phyloP scores from a whole-genome alignment of 495 filamentous ascomycete genomes.

The Xylaria cubensis region DNA sequence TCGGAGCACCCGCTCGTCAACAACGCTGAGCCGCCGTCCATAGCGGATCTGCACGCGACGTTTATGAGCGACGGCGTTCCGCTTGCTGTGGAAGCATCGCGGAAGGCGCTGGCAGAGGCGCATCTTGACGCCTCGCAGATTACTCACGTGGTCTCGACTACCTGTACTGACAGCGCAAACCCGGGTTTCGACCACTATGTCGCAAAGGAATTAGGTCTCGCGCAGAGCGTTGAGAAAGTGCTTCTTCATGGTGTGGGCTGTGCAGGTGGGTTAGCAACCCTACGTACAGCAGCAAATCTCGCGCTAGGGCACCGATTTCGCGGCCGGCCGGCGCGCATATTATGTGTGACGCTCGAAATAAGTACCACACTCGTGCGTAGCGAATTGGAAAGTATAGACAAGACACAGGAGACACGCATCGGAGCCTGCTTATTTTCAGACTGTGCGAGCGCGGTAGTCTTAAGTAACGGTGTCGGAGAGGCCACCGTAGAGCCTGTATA shows the following conservation, averaged over 20 bases:
- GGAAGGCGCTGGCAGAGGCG: constrained; percentile 65
- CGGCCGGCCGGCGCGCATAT: constrained; percentile 58
- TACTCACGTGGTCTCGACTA: constrained; percentile 71
- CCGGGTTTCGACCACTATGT: constrained; percentile 73
- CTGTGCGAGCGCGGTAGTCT: constrained; percentile 64
- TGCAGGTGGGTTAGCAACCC: constrained; percentile 64
- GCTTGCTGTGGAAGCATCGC: constrained; percentile 61
- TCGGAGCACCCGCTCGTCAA: constrained; percentile 65
- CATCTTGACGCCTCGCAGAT: constrained; percentile 56
- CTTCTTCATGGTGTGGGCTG: constrained; percentile 70
- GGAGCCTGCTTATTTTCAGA: constrained; percentile 68
- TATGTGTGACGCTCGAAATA: constrained; percentile 68
- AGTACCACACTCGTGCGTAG: constrained; percentile 63
- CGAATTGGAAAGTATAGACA: constrained; percentile 62
- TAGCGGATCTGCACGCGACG: constrained; percentile 58
- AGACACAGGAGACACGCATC: constrained; percentile 61
- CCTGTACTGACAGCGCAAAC: constrained; percentile 71
- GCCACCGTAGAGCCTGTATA: constrained; percentile 52
- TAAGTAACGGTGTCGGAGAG: constrained; percentile 62
- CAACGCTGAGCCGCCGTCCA: constrained; percentile 57
- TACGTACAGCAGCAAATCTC: constrained; percentile 67
- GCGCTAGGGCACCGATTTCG: constrained; percentile 62
- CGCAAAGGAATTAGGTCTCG: constrained; percentile 59
- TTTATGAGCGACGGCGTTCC: constrained; percentile 66
- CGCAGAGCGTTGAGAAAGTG: constrained; percentile 58